A percentile compares a stretch with the other conserved stretches of the same genome.
Conservation (phyloP, 176 grass and related monocot species). For the Aegilops bicornis region DNA sequence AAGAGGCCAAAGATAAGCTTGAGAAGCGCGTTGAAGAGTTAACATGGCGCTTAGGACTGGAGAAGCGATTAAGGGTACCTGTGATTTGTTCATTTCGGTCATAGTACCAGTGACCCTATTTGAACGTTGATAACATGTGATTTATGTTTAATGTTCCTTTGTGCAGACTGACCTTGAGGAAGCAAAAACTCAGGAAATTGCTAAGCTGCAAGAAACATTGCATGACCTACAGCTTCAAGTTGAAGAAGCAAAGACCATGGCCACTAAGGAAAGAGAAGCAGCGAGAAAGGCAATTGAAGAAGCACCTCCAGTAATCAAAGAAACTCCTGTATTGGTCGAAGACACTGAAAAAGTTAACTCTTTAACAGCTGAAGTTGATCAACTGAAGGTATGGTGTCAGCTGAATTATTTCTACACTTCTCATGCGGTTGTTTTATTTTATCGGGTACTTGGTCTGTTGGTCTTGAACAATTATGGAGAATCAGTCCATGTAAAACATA, state of each 20-base stretch:
- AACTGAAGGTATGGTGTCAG: slow-evolving; percentile 62
- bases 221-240: slow-evolving; percentile 71
- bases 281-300: slow-evolving; percentile 98
- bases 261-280: slow-evolving; percentile 86
- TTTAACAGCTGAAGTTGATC: slow-evolving; percentile 66
- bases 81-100: slow-evolving; percentile 16
- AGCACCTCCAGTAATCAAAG: slow-evolving; percentile 92
- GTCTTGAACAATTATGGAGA: not conserved
- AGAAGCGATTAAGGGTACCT: slow-evolving; percentile 92
- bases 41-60: slow-evolving; percentile 81
- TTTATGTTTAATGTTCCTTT: slow-evolving; percentile 33
- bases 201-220: slow-evolving; percentile 77
- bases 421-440: slow-evolving; percentile 16
- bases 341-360: slow-evolving; percentile 86
- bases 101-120: slow-evolving; percentile 14
- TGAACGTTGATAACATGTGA: slow-evolving; percentile 18
- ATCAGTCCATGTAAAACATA: not conserved
- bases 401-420: slow-evolving; percentile 23
- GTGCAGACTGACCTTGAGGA: slow-evolving; percentile 91
- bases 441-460: not conserved
- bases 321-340: slow-evolving; percentile 81
- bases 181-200: slow-evolving; percentile 85
- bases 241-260: slow-evolving; percentile 69
- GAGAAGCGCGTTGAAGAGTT: slow-evolving; percentile 99
- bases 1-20: slow-evolving; percentile 99